Base-by-base conservation (phyloP, 805 yeast genomes). In the Suhomyces kilbournensis region DNA sequence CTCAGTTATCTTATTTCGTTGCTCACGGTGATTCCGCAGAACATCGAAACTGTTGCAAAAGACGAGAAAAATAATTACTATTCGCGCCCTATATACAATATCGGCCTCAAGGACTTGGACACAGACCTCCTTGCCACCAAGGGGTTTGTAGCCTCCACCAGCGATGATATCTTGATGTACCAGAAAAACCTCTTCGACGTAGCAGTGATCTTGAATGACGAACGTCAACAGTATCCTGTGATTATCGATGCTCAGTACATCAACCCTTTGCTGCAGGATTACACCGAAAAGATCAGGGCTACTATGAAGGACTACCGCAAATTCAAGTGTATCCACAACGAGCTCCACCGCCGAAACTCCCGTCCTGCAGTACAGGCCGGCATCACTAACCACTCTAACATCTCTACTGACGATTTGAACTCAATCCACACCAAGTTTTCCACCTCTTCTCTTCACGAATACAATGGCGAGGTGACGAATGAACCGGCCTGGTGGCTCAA, bases 21-120 rank as follows among this genome's bases (percentile, higher is more conserved):
- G 12, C 61, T 88, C n/a, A 78, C 89, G 1, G 69, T 84, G 2
- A 74, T 87, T 3, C 93, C 94, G 0, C 72, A 76, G 49, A 86
- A 84, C 44, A 66, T 82, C 14, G 62, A 68, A 4, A 64, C 68
- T 34, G 57, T 55, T 44, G 40, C 54, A 9, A 51, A 48, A 15
- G 50, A 44, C 26, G 55, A 48, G 32, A 49, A 44, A 14, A 48
- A 48, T n/a, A 46, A 48, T 23, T 56, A 53, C 32, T 74, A 60
- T 52, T 69, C 76, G 17, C 76, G 66, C 49, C 86, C 88, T 1
- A 56, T 86, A n/a, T 88, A 81, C 66, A 82, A 82, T 50, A 76
- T 87, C 26, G 82, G 87, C 19, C 76, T 88, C 30, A 76, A 78
- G 49, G 93, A 88, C 63, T 47, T 76, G 68, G 62, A 59, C 76